Conservation (phyloP, 768 basidiomycete genomes). For the Mycena rebaudengoi region DNA sequence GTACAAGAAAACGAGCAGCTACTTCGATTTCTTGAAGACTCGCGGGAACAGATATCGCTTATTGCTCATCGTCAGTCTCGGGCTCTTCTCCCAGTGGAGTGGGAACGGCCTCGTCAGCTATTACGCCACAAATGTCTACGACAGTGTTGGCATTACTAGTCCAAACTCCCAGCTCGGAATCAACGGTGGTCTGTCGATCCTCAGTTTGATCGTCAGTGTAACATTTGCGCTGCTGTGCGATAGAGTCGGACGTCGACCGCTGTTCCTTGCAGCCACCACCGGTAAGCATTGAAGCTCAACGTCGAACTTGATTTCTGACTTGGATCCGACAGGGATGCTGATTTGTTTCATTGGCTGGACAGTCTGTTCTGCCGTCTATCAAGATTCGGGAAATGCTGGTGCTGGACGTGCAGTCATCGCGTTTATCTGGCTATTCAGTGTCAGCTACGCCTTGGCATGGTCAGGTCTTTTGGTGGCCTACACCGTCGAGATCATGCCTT, state of each 20-base stretch:
- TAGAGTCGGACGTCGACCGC: slow-evolving; percentile 54
- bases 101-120: slow-evolving; percentile 57
- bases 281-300: slow-evolving; percentile 37
- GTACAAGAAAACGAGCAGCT: slow-evolving; percentile 63
- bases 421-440: slow-evolving; percentile 67
- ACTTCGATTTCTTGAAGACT: slow-evolving; percentile 55
- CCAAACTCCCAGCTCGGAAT: slow-evolving; percentile 30
- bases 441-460: slow-evolving; percentile 54
- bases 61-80: slow-evolving; percentile 64
- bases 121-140: slow-evolving; percentile 23
- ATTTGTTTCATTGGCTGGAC: slow-evolving; percentile 57
- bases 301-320: slow-evolving; percentile 12
- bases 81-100: slow-evolving; percentile 69
- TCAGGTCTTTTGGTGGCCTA: slow-evolving; percentile 49
- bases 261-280: slow-evolving; percentile 58
- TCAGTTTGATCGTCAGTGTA: slow-evolving; percentile 63
- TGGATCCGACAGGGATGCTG: slow-evolving; percentile 45
- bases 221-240: slow-evolving; percentile 58
- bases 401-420: slow-evolving; percentile 60
- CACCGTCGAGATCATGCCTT: slow-evolving; percentile 69
- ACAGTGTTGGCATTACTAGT: neutral
- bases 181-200: slow-evolving; percentile 65
- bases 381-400: slow-evolving; percentile 34
- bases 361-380: slow-evolving; percentile 50
- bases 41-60: slow-evolving; percentile 63